Evolutionary conservation across 129 eudicot species (phyloP), one percentile per base, ranked within the genome.

Genomic region (Deinandra increscens): DNA sequence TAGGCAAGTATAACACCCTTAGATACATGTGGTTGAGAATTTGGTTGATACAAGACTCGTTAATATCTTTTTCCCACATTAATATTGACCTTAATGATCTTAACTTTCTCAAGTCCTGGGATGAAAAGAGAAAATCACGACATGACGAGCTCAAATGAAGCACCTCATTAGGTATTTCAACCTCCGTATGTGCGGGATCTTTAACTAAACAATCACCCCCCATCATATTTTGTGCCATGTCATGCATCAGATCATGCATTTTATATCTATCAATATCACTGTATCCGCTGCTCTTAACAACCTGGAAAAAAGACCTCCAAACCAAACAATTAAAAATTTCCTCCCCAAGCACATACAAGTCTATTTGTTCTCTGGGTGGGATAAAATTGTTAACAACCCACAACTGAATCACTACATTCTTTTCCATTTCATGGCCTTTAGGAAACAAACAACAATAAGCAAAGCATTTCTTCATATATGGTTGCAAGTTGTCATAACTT

Each of bases 271-370:
- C n/a, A n/a, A n/a, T n/a, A n/a, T n/a, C n/a, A n/a, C n/a, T n/a
- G n/a, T n/a, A n/a, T n/a, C n/a, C n/a, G n/a, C n/a, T 6, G 3
- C 5, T 65, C 6, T 5, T 7, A 49, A 48, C 22, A 19, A 64
- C 76, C 15, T 81, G 74, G 39, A 77, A 78, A 44, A 81, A 81
- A 0, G 77, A 81, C 49, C 83, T 69, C 64, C 22, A 37, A 13
- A 18, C 13, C 50, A 51, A 69, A 20, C 48, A 36, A 8, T 66
- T 45, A 8, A 69, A 7, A 20, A 69, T 38, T 18, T 69, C n/a
- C n/a, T n/a, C n/a, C n/a, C n/a, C n/a, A n/a, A n/a, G n/a, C n/a
- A n/a, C n/a, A n/a, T n/a, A n/a, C 56, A 23, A 43, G 22, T 43
- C 55, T 9, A 4, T 0, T 8, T 18, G 23, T 46, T 15, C 9